Conservation (phyloP, 192 early-diverging fungal species). For the Umbelopsis ramanniana region DNA sequence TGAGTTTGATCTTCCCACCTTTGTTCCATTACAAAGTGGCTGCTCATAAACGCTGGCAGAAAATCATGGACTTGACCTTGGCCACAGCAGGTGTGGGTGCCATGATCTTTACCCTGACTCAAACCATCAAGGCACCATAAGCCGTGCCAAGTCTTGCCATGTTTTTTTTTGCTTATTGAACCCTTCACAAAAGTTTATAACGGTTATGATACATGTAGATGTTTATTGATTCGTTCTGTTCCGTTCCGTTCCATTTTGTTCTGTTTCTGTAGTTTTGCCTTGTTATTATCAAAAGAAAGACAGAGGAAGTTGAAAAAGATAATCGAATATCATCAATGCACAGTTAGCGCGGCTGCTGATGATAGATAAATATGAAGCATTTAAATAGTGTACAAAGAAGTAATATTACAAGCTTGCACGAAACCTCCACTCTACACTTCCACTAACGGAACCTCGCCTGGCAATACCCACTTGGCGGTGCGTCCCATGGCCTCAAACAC, state of each 20-base stretch:
- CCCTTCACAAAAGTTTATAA: background rate
- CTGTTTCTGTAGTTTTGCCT: no score
- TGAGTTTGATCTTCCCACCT: slow-evolving; percentile 82
- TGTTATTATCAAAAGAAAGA: no score
- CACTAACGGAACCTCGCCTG: background rate
- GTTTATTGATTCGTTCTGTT: background rate
- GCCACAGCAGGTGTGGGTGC: slow-evolving; percentile 60
- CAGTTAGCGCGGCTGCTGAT: no score
- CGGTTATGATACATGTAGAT: background rate
- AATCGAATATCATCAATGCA: no score
- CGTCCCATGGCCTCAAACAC: slow-evolving; percentile 31
- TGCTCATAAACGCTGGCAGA: slow-evolving; percentile 48
- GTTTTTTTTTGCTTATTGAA: background rate
- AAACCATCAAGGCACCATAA: slow-evolving; percentile 19
- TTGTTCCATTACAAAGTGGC: slow-evolving; percentile 70
- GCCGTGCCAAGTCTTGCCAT: background rate
- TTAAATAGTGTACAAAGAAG: no score
- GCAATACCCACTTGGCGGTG: slow-evolving; percentile 16
- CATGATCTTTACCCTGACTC: slow-evolving; percentile 29
- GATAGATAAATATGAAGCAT: no score
- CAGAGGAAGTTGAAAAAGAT: no score
- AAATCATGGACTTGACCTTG: slow-evolving; percentile 58
- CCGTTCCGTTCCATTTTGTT: background rate
- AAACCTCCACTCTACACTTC: background rate
- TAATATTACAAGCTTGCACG: no score